Conservation (phyloP, 305 asterid genomes). For the Solanum hybrid region DNA sequence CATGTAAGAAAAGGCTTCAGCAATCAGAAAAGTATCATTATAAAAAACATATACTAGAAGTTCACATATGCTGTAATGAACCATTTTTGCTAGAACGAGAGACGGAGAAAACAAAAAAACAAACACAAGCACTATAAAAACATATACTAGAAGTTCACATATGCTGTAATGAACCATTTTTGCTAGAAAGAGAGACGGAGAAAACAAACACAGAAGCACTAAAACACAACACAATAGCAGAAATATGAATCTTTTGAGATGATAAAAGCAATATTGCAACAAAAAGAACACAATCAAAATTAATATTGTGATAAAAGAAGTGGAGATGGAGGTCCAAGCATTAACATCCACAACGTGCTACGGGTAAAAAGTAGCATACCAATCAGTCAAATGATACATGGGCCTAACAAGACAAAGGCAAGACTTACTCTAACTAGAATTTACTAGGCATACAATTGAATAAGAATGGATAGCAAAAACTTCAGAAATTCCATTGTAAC, state of each 20-base stretch:
- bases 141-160: neutral
- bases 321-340: neutral
- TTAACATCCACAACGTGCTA: neutral
- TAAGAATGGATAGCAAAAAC: neutral
- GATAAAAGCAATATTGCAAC: neutral
- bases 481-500: neutral
- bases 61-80: neutral
- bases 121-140: neutral
- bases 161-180: neutral
- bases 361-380: neutral
- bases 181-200: neutral
- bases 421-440: neutral
- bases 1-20: slow-evolving; percentile 21
- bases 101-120: neutral
- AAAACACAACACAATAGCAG: neutral
- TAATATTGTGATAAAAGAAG: neutral
- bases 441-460: neutral
- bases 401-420: neutral
- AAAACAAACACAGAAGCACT: neutral
- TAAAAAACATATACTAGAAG: neutral
- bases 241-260: neutral
- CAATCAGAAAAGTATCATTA: slow-evolving; percentile 14
- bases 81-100: neutral
- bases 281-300: neutral
- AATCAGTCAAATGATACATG: neutral